These are phyloP conservation scores for Micractinium sp. DNA, from an alignment of 139 green algal genomes.

Conservation along the genomic window DNA sequence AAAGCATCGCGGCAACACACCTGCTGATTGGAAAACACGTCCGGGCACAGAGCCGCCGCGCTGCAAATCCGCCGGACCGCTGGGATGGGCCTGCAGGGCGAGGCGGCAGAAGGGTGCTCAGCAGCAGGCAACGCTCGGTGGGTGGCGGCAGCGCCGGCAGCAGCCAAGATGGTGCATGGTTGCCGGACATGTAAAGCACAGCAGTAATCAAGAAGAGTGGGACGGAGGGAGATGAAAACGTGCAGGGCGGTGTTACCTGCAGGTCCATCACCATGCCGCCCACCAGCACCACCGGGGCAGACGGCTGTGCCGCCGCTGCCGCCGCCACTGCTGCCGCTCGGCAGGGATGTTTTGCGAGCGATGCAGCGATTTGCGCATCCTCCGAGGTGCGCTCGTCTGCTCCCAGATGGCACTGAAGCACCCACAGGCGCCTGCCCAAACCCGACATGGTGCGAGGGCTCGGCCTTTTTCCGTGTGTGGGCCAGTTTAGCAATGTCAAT, in stretches of 20 bases:
- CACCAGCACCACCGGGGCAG: constrained; percentile 8
- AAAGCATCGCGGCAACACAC: background rate
- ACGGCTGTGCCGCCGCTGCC: background rate
- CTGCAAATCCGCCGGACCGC: constrained; percentile 13
- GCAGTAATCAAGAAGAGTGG: too few relatives aligned
- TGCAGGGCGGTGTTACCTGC: constrained; percentile 17
- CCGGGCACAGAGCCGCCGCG: constrained; percentile 50
- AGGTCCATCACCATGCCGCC: constrained; percentile 53
- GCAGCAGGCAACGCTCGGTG: background rate
- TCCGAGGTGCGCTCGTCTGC: background rate
- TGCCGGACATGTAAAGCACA: too few relatives aligned
- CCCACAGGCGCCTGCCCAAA: background rate
- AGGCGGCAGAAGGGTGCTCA: too few relatives aligned
- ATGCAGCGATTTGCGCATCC: background rate
- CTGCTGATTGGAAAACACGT: constrained; percentile 49
- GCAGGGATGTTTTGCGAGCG: background rate
- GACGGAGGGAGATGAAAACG: too few relatives aligned
- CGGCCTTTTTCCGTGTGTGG: too few relatives aligned
- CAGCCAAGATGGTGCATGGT: background rate
- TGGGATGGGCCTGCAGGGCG: constrained; percentile 2
- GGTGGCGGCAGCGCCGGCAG: background rate
- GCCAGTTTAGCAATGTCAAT: too few relatives aligned
- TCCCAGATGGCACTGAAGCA: background rate
- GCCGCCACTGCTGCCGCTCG: background rate
- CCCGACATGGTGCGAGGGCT: background rate